phyloP scores from a whole-genome alignment of 495 filamentous ascomycete species.

The Evernia prunastri region DNA sequence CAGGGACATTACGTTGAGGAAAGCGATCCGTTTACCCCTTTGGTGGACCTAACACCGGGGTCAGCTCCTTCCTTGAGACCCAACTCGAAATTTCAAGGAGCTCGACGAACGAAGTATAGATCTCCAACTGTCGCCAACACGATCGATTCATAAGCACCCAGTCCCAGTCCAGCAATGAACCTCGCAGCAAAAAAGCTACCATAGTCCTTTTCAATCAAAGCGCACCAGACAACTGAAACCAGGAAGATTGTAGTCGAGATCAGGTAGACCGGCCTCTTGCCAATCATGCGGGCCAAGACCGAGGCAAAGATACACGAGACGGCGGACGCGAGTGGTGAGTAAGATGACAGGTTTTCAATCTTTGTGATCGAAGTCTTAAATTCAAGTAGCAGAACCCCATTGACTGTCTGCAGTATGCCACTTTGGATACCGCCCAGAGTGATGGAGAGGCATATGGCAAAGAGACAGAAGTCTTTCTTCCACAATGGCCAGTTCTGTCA shows the following conservation, averaged over 20 bases:
- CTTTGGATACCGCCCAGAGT: conserved; percentile 6
- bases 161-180: conserved; percentile 8
- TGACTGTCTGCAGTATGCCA: conserved; percentile 2
- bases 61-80: no score
- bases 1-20: neutral
- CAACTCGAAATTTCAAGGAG: no score
- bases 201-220: conserved; percentile 21
- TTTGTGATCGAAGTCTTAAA: neutral
- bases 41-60: neutral
- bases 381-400: conserved; percentile 2
- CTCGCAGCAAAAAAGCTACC: conserved; percentile 10
- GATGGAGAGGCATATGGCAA: conserved; percentile 6
- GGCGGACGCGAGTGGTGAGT: no score
- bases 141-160: conserved; percentile 7
- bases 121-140: conserved; percentile 6
- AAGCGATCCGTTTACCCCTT: neutral
- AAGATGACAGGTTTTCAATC: no score
- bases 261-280: no score
- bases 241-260: no score
- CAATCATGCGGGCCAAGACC: no score
- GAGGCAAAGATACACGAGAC: no score
- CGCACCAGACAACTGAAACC: neutral
- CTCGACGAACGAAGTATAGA: no score
- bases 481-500: conserved; percentile 8
- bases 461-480: conserved; percentile 34